These are phyloP conservation scores for Wickerhamiella alocasiicola DNA, from an alignment of 805 yeast species.

Conservation along the genomic window DNA sequence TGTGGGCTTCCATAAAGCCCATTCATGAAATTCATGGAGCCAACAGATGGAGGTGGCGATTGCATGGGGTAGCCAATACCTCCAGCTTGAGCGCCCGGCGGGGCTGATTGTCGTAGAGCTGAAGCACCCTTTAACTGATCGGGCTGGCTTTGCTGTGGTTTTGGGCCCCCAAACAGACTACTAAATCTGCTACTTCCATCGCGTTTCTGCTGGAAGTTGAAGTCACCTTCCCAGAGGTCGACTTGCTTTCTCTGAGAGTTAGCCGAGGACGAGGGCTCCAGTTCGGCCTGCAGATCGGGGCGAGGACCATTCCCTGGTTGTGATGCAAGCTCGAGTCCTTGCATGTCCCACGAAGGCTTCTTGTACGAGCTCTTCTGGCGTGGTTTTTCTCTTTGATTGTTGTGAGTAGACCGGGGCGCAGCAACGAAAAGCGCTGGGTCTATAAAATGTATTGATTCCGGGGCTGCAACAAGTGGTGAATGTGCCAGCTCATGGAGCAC, in stretches of 20 bases:
- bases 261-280: neutral
- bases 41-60: too few species aligned
- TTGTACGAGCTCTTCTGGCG: conserved; percentile 3
- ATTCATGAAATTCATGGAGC: too few species aligned
- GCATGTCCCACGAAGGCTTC: conserved; percentile 8
- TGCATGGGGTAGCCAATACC: too few species aligned
- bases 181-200: conserved; percentile 6
- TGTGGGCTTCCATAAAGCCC: too few species aligned
- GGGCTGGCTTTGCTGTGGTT: too few species aligned
- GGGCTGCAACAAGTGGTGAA: conserved; percentile 21
- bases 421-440: neutral
- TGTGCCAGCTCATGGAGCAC: conserved; percentile 19
- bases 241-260: neutral
- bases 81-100: too few species aligned
- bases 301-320: too few species aligned
- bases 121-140: too few species aligned
- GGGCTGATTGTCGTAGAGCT: too few species aligned
- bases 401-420: neutral
- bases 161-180: conserved; percentile 7
- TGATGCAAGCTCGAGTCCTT: conserved; percentile 4
- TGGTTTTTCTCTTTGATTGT: neutral
- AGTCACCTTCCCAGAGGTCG: conserved; percentile 10
- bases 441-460: conserved; percentile 11
- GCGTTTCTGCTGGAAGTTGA: neutral
- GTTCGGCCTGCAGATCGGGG: neutral